These are phyloP conservation scores for Stagonosporopsis cucurbitacearum DNA, from an alignment of 2,329 filamentous ascomycete genomes.

Conservation along the genomic window DNA sequence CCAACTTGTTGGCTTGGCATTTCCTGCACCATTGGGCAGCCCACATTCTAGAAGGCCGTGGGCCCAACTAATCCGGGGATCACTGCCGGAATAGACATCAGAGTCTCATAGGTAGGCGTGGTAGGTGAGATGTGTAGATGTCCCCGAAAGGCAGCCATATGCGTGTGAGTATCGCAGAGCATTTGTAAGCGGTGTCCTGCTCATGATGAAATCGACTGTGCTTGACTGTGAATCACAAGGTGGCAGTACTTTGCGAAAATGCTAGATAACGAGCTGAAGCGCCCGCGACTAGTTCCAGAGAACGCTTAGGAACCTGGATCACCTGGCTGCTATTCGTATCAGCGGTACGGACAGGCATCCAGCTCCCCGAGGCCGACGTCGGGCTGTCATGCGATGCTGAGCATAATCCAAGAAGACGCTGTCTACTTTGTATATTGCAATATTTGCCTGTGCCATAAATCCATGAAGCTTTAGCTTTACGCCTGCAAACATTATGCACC, in stretches of 20 bases:
- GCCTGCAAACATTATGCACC: slow-evolving; percentile 20
- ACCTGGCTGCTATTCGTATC: neutral
- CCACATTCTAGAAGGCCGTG: slow-evolving; percentile 6
- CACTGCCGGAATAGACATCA: neutral
- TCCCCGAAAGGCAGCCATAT: slow-evolving; percentile 1
- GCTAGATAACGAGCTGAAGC: neutral
- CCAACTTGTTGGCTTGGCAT: neutral
- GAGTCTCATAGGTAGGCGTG: too few relatives aligned
- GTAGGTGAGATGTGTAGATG: slow-evolving; percentile 4
- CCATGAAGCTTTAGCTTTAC: neutral
- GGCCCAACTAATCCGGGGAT: slow-evolving; percentile 4
- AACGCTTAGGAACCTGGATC: neutral
- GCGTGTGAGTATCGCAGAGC: slow-evolving; percentile 1
- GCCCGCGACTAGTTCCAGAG: neutral
- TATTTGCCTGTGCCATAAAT: neutral
- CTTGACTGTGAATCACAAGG: neutral
- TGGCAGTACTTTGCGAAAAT: neutral
- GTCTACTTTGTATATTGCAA: neutral
- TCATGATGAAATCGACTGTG: neutral
- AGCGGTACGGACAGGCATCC: neutral
- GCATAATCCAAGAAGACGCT: neutral
- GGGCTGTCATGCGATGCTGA: neutral
- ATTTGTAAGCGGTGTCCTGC: slow-evolving; percentile 10
- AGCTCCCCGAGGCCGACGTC: neutral
- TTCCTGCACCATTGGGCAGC: neutral